Base-by-base conservation (phyloP, 257 asterid species). In the Oldenlandia corymbosa region DNA sequence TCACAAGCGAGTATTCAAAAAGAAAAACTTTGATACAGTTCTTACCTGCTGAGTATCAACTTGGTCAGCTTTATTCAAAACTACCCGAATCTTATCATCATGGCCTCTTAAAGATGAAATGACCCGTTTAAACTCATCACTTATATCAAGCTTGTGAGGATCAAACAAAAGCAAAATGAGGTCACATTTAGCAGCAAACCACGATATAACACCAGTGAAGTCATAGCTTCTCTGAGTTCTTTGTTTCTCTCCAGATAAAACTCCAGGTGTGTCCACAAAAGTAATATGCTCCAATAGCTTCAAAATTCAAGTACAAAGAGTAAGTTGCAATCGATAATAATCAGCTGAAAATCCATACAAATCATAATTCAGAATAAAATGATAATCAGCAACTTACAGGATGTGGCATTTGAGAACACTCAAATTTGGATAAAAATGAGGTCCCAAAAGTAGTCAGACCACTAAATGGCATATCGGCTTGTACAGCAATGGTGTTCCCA, bases 341-440 rank as follows among this genome's bases (percentile, higher is more conserved):
- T 51, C 20, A 34, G 18, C 36, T 41, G 42, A 21, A 4, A 34
- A 52, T 37, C 24, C 24, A 12, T 8, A 37, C 10, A 1, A 39
- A 12, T 23, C 51, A 24, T 17, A n/a, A 7, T 26, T 52, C 7
- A 37, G 62, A 61, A 12, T 7, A 13, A 48, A 37, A 37, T 26
- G 20, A 13, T 14, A 52, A 27, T 41, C 27, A 37, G 68, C 46
- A 71, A 73, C 99, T 82, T 81, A 92, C 99, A 72, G 97, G 84
- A 80, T 92, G 97, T 39, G 95, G 90, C 99, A 92, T 92, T 77
- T 92, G 99, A 60, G 99, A 92, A 74, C 99, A 89, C 81, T 92
- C 93, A 60, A 92, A 92, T 73, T 92, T 92, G 7, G 99, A 89
- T 65, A 92, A 74, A 80, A 92, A 92, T 0, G 99, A 80, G 72